These are phyloP conservation scores for Boletales sp. DNA, from an alignment of 768 basidiomycete genomes.

Conservation along the genomic window DNA sequence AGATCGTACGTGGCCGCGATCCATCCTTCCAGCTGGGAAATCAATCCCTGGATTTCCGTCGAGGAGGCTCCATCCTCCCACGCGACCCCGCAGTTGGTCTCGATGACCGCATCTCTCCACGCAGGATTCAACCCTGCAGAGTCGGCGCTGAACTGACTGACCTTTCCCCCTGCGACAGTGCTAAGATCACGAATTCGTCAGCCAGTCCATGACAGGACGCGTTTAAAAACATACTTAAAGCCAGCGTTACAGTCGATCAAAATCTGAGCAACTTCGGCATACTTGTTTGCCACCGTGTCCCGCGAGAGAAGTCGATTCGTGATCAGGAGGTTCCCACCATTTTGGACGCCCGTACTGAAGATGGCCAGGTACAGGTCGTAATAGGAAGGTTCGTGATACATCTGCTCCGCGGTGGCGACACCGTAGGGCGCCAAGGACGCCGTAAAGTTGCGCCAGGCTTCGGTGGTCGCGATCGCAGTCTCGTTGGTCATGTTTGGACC, in stretches of 20 bases:
- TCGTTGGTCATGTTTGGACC: slow-evolving; percentile 36
- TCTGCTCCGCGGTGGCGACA: neutral
- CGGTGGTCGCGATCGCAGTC: slow-evolving; percentile 33
- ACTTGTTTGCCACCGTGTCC: slow-evolving; percentile 5
- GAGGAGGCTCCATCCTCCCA: slow-evolving; percentile 23
- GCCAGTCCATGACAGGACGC: neutral
- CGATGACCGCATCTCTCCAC: slow-evolving; percentile 41
- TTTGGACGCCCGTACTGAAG: neutral
- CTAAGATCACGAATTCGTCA: slow-evolving; percentile 18
- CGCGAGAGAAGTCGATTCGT: slow-evolving; percentile 10
- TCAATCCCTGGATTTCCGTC: slow-evolving; percentile 10
- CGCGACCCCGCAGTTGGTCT: slow-evolving; percentile 20
- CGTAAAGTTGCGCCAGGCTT: slow-evolving; percentile 31
- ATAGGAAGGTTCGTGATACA: neutral
- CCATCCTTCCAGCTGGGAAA: slow-evolving; percentile 13
- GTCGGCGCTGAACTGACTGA: slow-evolving; percentile 33
- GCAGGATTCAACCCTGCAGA: slow-evolving; percentile 45
- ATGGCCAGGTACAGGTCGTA: neutral
- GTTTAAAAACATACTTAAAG: slow-evolving; percentile 4
- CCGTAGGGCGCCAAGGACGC: slow-evolving; percentile 7
- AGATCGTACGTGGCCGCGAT: slow-evolving; percentile 30
- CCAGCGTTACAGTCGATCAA: slow-evolving; percentile 1
- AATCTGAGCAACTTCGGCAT: slow-evolving; percentile 2
- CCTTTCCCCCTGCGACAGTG: slow-evolving; percentile 42
- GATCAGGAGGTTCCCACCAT: neutral